Base-by-base conservation (phyloP, 306 rosid species). In the Cucumis melo region DNA sequence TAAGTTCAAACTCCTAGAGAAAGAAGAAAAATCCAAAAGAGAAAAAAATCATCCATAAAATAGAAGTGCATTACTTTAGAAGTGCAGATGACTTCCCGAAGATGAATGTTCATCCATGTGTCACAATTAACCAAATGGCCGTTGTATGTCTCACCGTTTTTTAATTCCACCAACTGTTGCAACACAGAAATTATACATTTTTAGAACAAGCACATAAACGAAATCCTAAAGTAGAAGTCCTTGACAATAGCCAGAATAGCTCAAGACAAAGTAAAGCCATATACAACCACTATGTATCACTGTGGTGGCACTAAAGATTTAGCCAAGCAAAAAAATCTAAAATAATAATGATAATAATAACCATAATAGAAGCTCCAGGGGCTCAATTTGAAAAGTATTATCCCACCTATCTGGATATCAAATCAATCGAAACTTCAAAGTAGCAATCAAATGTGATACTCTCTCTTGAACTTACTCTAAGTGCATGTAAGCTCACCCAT, bases 51-150 rank as follows among this genome's bases (percentile, higher is more conserved):
- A 36, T 32, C 54, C 24, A 16, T 8, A 48, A 3, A 50, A 21
- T 71, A 24, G 5, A 73, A 24, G 29, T 24, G 73, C 59, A 36
- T 81, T 85, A 94, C 99, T 78, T 94, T 94, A 46, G 99, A 94
- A 36, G 99, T 94, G 59, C 99, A 94, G 24, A 94, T 94, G 72
- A 94, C 99, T 89, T 94, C 99, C 77, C 99, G 87, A 77, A 94
- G 97, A 88, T 94, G 99, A 67, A 94, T 94, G 83, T 94, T 94
- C 99, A 94, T 94, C 99, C 99, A 94, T 67, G 99, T 92, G 78
- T 94, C 99, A 66, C 99, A 94, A 65, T 94, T 94, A 61, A 94
- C 99, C 89, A 94, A 85, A 87, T 94, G 99, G 10, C 99, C 99
- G 12, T 94, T 94, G 89, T 94, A 94, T 34, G 99, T 94, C 84